phyloP scores from a whole-genome alignment of 768 basidiomycete genomes.

The Pleurotus djamor region DNA sequence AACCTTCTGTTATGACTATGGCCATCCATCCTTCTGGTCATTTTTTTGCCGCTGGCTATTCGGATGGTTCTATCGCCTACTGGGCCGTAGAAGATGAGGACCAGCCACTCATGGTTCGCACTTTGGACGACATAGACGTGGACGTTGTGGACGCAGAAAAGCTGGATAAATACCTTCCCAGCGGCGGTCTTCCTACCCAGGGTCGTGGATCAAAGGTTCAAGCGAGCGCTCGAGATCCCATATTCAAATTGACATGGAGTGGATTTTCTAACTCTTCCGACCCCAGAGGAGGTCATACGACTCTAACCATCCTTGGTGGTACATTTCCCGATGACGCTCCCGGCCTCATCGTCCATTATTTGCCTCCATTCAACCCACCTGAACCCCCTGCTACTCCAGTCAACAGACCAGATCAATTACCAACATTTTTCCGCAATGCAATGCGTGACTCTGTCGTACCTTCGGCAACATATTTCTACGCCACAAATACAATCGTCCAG shows the following conservation, averaged over 20 bases:
- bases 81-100: slow-evolving; percentile 82
- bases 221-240: slow-evolving; percentile 54
- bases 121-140: slow-evolving; percentile 54
- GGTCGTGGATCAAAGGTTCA: not conserved
- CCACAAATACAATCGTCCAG: slow-evolving; percentile 57
- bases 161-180: slow-evolving; percentile 38
- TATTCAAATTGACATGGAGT: slow-evolving; percentile 88
- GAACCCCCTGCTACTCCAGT: slow-evolving; percentile 36
- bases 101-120: slow-evolving; percentile 71
- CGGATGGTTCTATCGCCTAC: slow-evolving; percentile 81
- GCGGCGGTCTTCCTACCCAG: not conserved
- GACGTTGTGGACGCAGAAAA: slow-evolving; percentile 47
- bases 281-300: slow-evolving; percentile 69
- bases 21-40: slow-evolving; percentile 74
- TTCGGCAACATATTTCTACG: slow-evolving; percentile 52
- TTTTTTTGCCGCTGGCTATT: slow-evolving; percentile 76
- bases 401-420: slow-evolving; percentile 30
- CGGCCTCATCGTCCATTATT: slow-evolving; percentile 66
- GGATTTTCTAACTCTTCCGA: slow-evolving; percentile 66
- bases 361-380: slow-evolving; percentile 63
- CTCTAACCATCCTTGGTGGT: slow-evolving; percentile 79
- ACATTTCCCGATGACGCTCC: slow-evolving; percentile 45
- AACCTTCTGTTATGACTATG: slow-evolving; percentile 66
- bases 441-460: slow-evolving; percentile 60
- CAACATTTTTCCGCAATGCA: slow-evolving; percentile 52